These are phyloP conservation scores for Lagerstroemia speciosa DNA, from an alignment of 345 rosid genomes.

Conservation along the genomic window DNA sequence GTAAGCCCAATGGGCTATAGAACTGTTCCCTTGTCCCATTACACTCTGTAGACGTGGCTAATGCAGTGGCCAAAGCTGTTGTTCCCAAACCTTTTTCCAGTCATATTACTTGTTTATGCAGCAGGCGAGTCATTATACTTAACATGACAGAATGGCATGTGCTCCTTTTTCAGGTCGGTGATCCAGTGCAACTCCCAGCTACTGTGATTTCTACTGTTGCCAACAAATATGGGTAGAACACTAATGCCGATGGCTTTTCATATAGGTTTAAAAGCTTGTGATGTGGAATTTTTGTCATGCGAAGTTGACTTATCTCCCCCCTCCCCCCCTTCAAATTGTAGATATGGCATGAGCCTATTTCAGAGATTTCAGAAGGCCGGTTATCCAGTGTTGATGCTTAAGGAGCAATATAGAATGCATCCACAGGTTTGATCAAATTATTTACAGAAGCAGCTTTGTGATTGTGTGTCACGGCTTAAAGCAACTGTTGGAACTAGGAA, in stretches of 20 bases:
- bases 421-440: slow-evolving; percentile 54
- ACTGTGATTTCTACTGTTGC: slow-evolving; percentile 88
- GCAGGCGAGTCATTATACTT: background rate
- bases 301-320: background rate
- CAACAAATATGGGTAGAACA: slow-evolving; percentile 57
- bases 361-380: slow-evolving; percentile 96
- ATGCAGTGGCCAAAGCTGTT: background rate
- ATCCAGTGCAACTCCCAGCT: slow-evolving; percentile 95
- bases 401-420: slow-evolving; percentile 93
- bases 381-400: slow-evolving; percentile 90
- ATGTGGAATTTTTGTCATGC: background rate
- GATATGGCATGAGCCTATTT: slow-evolving; percentile 90
- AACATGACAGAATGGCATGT: slow-evolving; percentile 7
- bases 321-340: slow-evolving; percentile 19
- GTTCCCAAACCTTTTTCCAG: background rate
- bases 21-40: too few relatives aligned
- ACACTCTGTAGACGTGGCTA: background rate
- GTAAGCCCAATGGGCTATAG: too few relatives aligned
- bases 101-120: background rate
- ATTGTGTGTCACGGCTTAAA: background rate
- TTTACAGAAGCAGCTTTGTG: background rate
- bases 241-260: background rate
- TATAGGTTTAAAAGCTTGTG: background rate
- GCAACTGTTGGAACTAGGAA: background rate
- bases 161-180: slow-evolving; percentile 64